Conservation (phyloP, 179 eudicot genomes). For the Silene noctiflora region DNA sequence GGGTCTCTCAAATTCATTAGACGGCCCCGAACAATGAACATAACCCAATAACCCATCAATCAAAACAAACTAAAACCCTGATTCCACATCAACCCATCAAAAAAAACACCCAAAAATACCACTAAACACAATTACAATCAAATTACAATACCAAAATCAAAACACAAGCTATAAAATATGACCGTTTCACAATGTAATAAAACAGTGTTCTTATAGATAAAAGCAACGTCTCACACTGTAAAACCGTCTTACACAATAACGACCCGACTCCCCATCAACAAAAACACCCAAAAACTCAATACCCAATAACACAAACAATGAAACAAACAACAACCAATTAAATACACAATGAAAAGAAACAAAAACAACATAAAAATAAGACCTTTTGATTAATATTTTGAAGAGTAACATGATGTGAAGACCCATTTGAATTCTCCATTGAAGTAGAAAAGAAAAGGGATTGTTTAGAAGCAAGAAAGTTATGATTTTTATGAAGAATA, state of each 20-base stretch:
- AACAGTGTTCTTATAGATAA: too few relatives aligned
- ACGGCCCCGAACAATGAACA: background rate
- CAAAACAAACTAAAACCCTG: slow-evolving; percentile 13
- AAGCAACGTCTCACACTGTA: too few relatives aligned
- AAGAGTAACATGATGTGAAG: slow-evolving; percentile 39
- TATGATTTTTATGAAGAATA: background rate
- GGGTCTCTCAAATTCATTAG: background rate
- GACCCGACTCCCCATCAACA: too few relatives aligned
- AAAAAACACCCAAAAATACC: slow-evolving; percentile 2
- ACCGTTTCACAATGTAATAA: too few relatives aligned
- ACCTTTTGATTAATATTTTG: slow-evolving; percentile 71
- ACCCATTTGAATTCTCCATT: slow-evolving; percentile 33
- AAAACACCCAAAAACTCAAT: background rate
- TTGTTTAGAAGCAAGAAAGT: slow-evolving; percentile 11
- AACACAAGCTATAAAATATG: too few relatives aligned
- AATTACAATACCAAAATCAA: too few relatives aligned
- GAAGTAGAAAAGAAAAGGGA: slow-evolving; percentile 22
- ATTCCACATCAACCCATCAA: slow-evolving; percentile 10
- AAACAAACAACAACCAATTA: background rate
- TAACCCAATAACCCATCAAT: slow-evolving; percentile 18
- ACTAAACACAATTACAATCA: too few relatives aligned
- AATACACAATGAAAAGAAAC: background rate
- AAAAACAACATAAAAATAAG: background rate
- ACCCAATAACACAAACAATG: slow-evolving; percentile 8
- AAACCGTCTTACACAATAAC: too few relatives aligned